Percentiles rank a stretch among this genome's conserved stretches.
These are phyloP conservation scores for Phaeosphaeria sp. DNA, from an alignment of 2,329 filamentous ascomycete species.

Conservation along the genomic window DNA sequence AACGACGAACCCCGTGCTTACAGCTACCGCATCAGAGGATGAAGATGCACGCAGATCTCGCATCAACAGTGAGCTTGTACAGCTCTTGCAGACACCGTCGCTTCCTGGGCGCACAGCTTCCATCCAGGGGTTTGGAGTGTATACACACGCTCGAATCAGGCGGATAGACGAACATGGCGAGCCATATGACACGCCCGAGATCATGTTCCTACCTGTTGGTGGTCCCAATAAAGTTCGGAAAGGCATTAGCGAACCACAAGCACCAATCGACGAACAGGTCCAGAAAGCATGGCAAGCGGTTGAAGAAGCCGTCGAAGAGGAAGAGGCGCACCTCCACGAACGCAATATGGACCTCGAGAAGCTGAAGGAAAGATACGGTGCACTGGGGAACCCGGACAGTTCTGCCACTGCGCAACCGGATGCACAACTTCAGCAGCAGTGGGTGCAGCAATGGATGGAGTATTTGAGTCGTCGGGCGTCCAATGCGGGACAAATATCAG, in stretches of 20 bases:
- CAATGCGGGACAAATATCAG: neutral
- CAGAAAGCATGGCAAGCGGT: neutral
- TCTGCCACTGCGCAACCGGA: neutral
- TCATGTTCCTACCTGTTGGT: conserved; percentile 6
- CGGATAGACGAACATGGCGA: neutral
- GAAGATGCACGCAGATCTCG: conserved; percentile 14
- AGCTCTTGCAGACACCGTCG: conserved; percentile 9
- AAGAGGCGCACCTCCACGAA: neutral
- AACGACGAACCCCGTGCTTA: neutral
- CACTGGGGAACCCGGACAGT: neutral
- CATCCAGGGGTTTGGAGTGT: conserved; percentile 33
- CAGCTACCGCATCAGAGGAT: conserved; percentile 18
- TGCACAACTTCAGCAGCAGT: neutral
- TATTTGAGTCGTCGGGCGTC: neutral
- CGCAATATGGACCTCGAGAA: neutral
- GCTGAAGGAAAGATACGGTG: conserved; percentile 1
- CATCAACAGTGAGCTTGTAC: conserved; percentile 30
- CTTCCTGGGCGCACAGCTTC: conserved; percentile 6
- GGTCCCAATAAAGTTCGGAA: neutral
- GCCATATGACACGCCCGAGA: neutral
- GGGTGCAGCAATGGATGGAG: neutral
- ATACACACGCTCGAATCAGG: conserved; percentile 29
- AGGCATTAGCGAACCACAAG: too few species aligned
- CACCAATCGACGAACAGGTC: neutral
- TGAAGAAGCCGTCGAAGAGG: neutral